Conservation (phyloP, 2,329 filamentous ascomycete species). For the Fusarium miscanthi region DNA sequence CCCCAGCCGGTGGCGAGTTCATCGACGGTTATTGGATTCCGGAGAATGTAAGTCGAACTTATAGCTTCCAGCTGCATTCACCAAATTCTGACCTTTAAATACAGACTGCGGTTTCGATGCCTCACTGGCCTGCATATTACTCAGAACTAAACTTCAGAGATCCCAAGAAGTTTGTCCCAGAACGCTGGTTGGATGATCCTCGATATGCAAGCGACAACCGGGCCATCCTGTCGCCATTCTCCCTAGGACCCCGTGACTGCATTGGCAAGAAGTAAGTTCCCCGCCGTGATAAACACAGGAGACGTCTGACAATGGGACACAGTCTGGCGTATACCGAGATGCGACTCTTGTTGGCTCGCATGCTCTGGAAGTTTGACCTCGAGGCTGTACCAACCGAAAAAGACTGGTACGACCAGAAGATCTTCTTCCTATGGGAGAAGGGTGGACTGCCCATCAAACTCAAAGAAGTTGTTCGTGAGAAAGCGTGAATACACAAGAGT, state of each 20-base stretch:
- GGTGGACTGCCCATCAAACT: not conserved
- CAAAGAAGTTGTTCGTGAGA: not conserved
- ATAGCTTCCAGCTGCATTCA: rapidly evolving
- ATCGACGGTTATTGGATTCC: constrained; percentile 7
- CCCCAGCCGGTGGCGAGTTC: not conserved
- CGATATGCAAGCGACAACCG: not conserved
- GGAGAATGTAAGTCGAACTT: not conserved
- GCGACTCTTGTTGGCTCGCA: constrained; percentile 1
- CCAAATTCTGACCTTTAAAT: rapidly evolving
- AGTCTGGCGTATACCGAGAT: constrained; percentile 14
- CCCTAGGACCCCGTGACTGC: constrained; percentile 2
- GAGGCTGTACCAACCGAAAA: not conserved
- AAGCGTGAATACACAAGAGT: not conserved
- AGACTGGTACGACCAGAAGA: not conserved
- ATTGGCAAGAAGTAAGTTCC: constrained; percentile 9
- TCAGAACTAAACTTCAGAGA: constrained; percentile 5
- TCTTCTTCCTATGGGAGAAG: constrained; percentile 1
- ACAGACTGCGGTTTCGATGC: not conserved
- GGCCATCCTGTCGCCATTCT: not conserved
- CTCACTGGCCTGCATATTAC: not conserved
- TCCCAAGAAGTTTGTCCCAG: not conserved
- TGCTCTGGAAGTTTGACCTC: constrained; percentile 16
- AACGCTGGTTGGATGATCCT: constrained; percentile 5
- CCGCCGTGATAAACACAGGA: rapidly evolving
- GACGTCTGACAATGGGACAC: not conserved